Conservation (phyloP, 1,284 basidiomycete species). For the Lentinula novae-zelandiae region DNA sequence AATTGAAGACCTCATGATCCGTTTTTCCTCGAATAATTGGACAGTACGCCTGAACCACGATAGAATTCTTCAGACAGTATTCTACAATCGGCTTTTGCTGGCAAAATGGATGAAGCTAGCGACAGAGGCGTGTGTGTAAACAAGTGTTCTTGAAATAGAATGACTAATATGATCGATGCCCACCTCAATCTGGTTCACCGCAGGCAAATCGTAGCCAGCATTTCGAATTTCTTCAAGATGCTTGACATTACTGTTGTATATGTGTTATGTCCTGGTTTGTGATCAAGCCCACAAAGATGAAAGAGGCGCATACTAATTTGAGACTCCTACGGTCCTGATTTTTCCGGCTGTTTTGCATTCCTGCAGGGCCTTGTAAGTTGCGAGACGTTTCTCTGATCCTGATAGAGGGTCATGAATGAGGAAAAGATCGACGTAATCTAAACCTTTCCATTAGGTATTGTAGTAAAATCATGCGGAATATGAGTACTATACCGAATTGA, state of each 20-base stretch:
- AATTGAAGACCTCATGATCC: conserved; percentile 49
- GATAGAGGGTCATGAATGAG: conserved; percentile 71
- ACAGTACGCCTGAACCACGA: conserved; percentile 78
- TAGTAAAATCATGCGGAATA: neutral
- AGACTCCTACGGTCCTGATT: conserved; percentile 70
- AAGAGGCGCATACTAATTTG: conserved; percentile 60
- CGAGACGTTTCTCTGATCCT: conserved; percentile 55
- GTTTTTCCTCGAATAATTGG: conserved; percentile 65
- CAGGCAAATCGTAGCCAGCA: conserved; percentile 59
- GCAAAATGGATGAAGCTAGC: conserved; percentile 78
- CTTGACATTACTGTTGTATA: conserved; percentile 51
- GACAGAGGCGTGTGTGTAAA: neutral
- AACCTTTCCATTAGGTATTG: neutral
- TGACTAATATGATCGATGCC: conserved; percentile 9
- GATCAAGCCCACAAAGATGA: conserved; percentile 5
- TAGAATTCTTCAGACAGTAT: conserved; percentile 67
- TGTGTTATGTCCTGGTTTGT: neutral
- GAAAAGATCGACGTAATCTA: conserved; percentile 76
- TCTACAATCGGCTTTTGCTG: conserved; percentile 77
- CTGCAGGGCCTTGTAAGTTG: conserved; percentile 61
- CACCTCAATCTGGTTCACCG: conserved; percentile 85
- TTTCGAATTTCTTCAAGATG: conserved; percentile 75
- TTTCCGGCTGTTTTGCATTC: conserved; percentile 61
- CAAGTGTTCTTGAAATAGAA: neutral
- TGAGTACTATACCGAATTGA: conserved; percentile 38